phyloP scores from a whole-genome alignment of 2,329 filamentous ascomycete genomes.

The Claviceps digitariae region DNA sequence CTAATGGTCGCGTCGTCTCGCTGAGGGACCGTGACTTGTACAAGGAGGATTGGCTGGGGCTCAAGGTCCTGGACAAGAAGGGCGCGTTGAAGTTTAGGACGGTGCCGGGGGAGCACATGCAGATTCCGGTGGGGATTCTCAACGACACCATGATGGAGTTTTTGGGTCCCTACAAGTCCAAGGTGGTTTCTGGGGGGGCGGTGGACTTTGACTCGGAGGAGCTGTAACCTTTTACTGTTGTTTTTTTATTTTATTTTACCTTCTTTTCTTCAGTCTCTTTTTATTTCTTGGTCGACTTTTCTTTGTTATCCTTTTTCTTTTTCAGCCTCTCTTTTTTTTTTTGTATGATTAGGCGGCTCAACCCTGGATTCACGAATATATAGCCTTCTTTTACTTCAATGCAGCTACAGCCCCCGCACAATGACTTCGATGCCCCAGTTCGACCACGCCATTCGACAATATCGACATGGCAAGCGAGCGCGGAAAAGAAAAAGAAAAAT shows the following conservation, averaged over 20 bases:
- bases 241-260: constrained; percentile 5
- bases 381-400: too few species aligned
- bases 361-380: too few species aligned
- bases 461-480: background rate
- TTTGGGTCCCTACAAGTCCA: constrained; percentile 41
- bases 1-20: constrained; percentile 45
- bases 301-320: background rate
- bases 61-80: constrained; percentile 65
- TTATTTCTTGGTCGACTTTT: too few species aligned
- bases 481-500: background rate
- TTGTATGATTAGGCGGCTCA: too few species aligned
- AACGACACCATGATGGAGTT: constrained; percentile 51
- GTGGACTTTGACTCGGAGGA: constrained; percentile 19
- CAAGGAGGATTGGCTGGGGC: constrained; percentile 83
- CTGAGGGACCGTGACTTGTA: constrained; percentile 63
- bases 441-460: too few species aligned
- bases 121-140: constrained; percentile 53
- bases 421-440: background rate
- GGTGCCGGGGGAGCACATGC: constrained; percentile 72
- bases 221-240: constrained; percentile 15
- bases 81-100: constrained; percentile 64
- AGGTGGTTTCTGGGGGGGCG: constrained; percentile 13
- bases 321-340: too few species aligned
- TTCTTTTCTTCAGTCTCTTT: too few species aligned
- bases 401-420: background rate